These are phyloP conservation scores for Rhizopus stolonifer DNA, from an alignment of 371 early-diverging fungal species.

Conservation along the genomic window DNA sequence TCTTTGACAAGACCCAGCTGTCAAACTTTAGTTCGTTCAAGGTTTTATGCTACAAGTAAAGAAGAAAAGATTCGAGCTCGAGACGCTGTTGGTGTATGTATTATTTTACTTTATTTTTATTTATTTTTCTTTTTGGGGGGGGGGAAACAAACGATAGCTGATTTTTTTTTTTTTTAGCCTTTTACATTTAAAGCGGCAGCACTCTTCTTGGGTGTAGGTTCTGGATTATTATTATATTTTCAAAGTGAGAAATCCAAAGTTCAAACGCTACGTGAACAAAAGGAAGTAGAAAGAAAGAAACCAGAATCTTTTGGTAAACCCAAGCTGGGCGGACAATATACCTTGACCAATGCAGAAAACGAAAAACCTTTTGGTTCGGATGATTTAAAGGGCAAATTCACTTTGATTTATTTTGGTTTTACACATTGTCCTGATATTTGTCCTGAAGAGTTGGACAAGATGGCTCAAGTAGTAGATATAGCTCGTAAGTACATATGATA, in stretches of 20 bases:
- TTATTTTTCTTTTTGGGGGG: background rate
- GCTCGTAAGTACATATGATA: constrained; percentile 72
- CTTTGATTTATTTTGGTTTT: constrained; percentile 96
- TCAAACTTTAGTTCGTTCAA: background rate
- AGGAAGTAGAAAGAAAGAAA: constrained; percentile 29
- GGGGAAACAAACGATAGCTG: no score
- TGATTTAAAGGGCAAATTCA: constrained; percentile 74
- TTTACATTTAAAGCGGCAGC: constrained; percentile 51
- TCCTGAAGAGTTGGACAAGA: constrained; percentile 97
- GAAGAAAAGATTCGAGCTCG: constrained; percentile 17
- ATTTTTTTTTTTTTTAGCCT: constrained; percentile 23
- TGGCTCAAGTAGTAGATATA: constrained; percentile 85
- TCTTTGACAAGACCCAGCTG: background rate
- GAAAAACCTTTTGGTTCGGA: constrained; percentile 31
- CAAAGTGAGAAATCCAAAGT: constrained; percentile 63
- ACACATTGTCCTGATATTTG: constrained; percentile 98
- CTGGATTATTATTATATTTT: constrained; percentile 63
- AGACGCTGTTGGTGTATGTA: constrained; percentile 26
- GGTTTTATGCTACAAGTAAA: constrained; percentile 13
- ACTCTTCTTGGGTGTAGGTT: constrained; percentile 60
- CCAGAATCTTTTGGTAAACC: constrained; percentile 70
- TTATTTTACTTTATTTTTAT: background rate
- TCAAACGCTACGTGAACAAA: constrained; percentile 46
- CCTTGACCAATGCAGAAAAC: constrained; percentile 74
- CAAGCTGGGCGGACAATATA: constrained; percentile 92